These are phyloP conservation scores for Aechmea fasciata DNA, from an alignment of 176 grass and related monocot species.

Conservation along the genomic window DNA sequence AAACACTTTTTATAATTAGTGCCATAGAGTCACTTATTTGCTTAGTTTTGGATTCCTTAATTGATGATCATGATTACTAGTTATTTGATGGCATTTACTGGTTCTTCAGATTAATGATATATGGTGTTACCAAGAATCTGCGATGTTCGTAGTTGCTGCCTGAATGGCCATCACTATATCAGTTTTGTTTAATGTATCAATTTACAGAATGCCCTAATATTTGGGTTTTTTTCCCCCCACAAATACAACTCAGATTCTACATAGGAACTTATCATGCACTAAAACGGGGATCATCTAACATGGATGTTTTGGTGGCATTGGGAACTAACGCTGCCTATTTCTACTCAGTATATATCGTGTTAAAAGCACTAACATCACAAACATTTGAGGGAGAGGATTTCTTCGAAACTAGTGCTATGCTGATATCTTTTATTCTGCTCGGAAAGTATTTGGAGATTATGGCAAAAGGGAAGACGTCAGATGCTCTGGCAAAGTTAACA, in stretches of 20 bases:
- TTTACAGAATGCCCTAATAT: too few relatives aligned
- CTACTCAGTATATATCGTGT: slow-evolving; percentile 78
- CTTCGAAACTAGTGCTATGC: slow-evolving; percentile 97
- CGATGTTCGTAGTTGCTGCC: too few relatives aligned
- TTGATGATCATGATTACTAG: background rate
- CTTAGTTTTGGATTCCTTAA: background rate
- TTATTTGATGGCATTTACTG: background rate
- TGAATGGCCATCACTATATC: background rate
- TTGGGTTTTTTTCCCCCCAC: background rate
- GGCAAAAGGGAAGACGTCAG: slow-evolving; percentile 94
- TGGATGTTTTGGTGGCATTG: slow-evolving; percentile 94
- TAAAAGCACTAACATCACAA: slow-evolving; percentile 61
- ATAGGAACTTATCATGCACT: slow-evolving; percentile 89
- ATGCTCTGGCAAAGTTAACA: slow-evolving; percentile 82
- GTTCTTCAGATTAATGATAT: background rate
- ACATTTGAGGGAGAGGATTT: slow-evolving; percentile 90
- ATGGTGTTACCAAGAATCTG: too few relatives aligned
- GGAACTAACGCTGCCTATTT: slow-evolving; percentile 98
- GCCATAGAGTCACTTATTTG: background rate
- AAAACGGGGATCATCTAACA: slow-evolving; percentile 84
- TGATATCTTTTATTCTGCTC: slow-evolving; percentile 97
- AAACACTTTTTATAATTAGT: background rate
- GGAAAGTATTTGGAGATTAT: slow-evolving; percentile 93
- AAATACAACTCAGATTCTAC: slow-evolving; percentile 54
- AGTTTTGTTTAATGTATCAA: background rate